phyloP scores from a whole-genome alignment of 768 basidiomycete species.

The Boletus pseudo-olivaceus region DNA sequence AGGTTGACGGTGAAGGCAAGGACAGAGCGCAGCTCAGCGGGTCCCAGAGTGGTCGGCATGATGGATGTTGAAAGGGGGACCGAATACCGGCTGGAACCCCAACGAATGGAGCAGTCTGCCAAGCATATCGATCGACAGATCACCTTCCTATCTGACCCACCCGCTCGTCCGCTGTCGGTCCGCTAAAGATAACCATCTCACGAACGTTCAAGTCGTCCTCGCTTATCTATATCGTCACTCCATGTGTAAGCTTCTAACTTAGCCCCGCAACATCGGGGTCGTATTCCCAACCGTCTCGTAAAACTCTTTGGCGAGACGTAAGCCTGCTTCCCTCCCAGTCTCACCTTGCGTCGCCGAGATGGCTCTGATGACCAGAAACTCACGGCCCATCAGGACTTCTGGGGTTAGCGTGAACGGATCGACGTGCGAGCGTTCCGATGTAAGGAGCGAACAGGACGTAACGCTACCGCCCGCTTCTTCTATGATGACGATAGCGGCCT shows the following conservation, averaged over 20 bases:
- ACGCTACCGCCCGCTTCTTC: constrained; percentile 84
- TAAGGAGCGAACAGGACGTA: constrained; percentile 53
- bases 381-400: constrained; percentile 69
- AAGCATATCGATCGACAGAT: neutral
- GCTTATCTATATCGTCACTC: neutral
- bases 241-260: neutral
- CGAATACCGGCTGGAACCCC: neutral
- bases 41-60: constrained; percentile 34
- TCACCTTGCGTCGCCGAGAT: constrained; percentile 60
- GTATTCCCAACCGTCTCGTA: constrained; percentile 74
- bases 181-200: neutral
- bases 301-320: constrained; percentile 77
- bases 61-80: constrained; percentile 3
- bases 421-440: constrained; percentile 24
- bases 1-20: constrained; percentile 68
- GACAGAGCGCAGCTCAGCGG: constrained; percentile 53
- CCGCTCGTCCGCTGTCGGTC: neutral
- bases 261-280: constrained; percentile 38
- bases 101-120: too few species aligned
- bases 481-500: constrained; percentile 86
- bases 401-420: constrained; percentile 60
- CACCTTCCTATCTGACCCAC: neutral
- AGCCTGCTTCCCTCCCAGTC: constrained; percentile 63
- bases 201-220: neutral
- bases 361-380: constrained; percentile 72